Percentiles rank a stretch among this genome's conserved stretches.
phyloP scores from a whole-genome alignment of 2,329 filamentous ascomycete species.

The Fusarium keratoplasticum region DNA sequence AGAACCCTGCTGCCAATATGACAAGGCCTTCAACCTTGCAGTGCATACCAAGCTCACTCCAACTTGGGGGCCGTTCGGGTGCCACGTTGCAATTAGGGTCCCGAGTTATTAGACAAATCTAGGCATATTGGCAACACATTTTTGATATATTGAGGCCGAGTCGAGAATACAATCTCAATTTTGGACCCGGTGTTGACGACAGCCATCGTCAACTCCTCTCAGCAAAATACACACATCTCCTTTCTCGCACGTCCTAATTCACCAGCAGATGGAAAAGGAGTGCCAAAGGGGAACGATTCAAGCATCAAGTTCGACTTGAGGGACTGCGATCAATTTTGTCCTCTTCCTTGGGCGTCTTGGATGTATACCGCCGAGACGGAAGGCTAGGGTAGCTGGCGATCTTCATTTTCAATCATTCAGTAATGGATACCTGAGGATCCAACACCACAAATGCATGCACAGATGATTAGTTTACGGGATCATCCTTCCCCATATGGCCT shows the following conservation, averaged over 20 bases:
- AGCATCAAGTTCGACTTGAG: fast-evolving
- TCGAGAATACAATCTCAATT: not conserved
- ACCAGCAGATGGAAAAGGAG: not conserved
- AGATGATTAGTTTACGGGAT: not conserved
- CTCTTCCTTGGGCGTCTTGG: not conserved
- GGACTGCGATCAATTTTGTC: not conserved
- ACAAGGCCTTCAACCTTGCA: not conserved
- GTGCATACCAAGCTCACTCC: not conserved
- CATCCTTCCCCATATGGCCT: not conserved
- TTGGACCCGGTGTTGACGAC: not conserved
- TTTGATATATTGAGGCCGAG: not conserved
- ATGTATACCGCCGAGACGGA: no score
- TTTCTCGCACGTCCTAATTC: not conserved
- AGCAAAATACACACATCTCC: not conserved
- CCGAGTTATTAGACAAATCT: not conserved
- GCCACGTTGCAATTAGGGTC: not conserved
- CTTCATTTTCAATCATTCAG: not conserved
- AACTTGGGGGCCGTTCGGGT: not conserved
- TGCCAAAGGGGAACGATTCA: not conserved
- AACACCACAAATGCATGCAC: not conserved
- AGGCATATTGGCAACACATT: not conserved
- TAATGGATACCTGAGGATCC: not conserved
- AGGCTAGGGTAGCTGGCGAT: not conserved
- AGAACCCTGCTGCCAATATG: not conserved
- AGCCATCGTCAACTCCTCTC: not conserved